Base-by-base conservation (phyloP, 2,329 filamentous ascomycete genomes). In the Phaeoacremonium minimum region DNA sequence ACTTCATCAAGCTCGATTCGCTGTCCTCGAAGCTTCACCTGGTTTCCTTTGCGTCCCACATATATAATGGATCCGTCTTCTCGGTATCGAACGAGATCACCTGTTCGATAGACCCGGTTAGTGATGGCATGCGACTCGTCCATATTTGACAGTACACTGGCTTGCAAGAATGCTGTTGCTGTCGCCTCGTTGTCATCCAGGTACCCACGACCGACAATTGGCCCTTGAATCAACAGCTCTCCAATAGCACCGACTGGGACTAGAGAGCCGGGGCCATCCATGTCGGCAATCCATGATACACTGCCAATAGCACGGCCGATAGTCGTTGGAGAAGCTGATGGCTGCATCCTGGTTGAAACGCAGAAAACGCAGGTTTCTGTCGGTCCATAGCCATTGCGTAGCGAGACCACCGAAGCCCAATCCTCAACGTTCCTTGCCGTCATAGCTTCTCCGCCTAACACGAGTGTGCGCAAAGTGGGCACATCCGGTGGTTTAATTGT, bases 351-450 rank as follows among this genome's bases (percentile, higher is more conserved):
- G 20, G 8, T 26, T 8, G 8, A 26, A 8, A 26, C 20, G 20
- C 8, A 26, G 8, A 9, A n/a, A n/a, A 26, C 20, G 15, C 19
- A 16, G 37, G 69, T 73, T 46, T 74, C 70, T 1, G 68, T 71
- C 4, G 69, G 70, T 0, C 70, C 70, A 31, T 73, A 73, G 1
- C 64, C 69, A 35, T 73, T 71, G 7, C 73, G 56, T 6, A 75
- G 58, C 36, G 58, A 63, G 1, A 69, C 67, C 9, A 56, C 49
- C 17, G 60, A 50, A 18, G 67, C 64, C 71, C 71, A 74, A 3
- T 53, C 55, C 0, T 62, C 58, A 9, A 69, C 69, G 22, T 73
- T 70, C 6, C 67, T 65, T 0, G 67, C 58, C 0, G 73, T 75
- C 40, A 80, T 71, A 5, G 70, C 65, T 48, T 76, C 72, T 8